Conservation (phyloP, 2,329 filamentous ascomycete species). For the Ceratocystis destructans region DNA sequence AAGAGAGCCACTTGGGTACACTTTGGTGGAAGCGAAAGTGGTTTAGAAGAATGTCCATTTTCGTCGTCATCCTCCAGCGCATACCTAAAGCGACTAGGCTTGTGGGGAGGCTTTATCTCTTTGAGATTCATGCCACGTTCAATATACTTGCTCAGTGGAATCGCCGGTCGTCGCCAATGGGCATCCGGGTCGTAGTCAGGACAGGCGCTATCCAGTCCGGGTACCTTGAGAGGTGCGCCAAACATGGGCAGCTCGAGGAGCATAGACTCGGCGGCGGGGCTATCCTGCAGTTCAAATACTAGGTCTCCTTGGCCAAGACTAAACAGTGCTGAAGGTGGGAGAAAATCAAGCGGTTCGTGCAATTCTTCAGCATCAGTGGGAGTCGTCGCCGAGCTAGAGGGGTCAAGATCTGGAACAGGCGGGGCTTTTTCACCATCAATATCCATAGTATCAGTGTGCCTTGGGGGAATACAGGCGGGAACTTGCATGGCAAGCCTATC, state of each 20-base stretch:
- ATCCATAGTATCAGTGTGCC: conserved; percentile 24
- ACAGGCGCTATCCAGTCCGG: conserved; percentile 41
- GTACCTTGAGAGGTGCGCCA: conserved; percentile 46
- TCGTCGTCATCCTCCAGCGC: conserved; percentile 57
- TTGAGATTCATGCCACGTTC: conserved; percentile 64
- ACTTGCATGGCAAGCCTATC: conserved; percentile 57
- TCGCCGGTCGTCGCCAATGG: conserved; percentile 59
- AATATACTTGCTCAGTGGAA: conserved; percentile 77
- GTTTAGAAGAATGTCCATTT: conserved; percentile 21
- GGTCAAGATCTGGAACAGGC: conserved; percentile 24
- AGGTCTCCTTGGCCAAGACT: conserved; percentile 70
- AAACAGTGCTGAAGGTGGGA: conserved; percentile 67
- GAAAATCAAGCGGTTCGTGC: conserved; percentile 31
- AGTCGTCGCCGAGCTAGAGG: conserved; percentile 7
- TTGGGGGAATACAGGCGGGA: conserved; percentile 34
- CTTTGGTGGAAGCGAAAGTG: conserved; percentile 47
- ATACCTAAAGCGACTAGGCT: conserved; percentile 73
- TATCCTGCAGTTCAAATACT: conserved; percentile 62
- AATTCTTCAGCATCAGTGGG: conserved; percentile 27
- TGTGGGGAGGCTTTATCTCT: conserved; percentile 51
- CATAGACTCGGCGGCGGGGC: conserved; percentile 60
- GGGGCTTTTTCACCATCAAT: conserved; percentile 32
- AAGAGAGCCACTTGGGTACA: conserved; percentile 75
- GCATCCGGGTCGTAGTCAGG: conserved; percentile 54
- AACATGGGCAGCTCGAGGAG: conserved; percentile 73